Evolutionary conservation across 257 asterid species (phyloP).

Genomic region (Scutellaria baicalensis): DNA sequence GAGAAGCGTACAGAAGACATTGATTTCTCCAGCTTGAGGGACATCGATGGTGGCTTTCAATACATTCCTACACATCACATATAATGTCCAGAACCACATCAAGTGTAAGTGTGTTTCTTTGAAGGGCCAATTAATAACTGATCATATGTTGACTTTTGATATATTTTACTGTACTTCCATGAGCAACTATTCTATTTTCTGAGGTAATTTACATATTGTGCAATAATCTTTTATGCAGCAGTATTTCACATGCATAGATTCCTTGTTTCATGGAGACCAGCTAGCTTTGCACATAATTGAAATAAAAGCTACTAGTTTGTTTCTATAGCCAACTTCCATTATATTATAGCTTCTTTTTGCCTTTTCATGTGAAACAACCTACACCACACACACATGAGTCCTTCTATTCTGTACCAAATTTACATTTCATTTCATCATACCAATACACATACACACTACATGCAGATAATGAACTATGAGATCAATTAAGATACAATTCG

Average conservation of each 20-base stretch:
- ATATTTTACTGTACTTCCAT: neutral
- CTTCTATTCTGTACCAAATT: too few relatives aligned
- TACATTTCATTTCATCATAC: too few relatives aligned
- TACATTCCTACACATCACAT: constrained; percentile 68
- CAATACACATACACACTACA: too few relatives aligned
- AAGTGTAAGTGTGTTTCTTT: neutral
- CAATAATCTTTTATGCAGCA: neutral
- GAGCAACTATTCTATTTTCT: neutral
- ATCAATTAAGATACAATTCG: too few relatives aligned
- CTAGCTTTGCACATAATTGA: neutral
- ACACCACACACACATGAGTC: too few relatives aligned
- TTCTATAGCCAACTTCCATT: neutral
- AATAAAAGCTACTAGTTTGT: neutral
- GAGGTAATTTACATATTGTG: neutral
- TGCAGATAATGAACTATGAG: too few relatives aligned
- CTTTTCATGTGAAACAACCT: neutral
- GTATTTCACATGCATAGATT: constrained; percentile 22
- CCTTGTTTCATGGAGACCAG: constrained; percentile 9
- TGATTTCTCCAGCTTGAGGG: constrained; percentile 70
- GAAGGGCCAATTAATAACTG: neutral
- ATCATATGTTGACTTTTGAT: neutral
- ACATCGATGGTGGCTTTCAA: constrained; percentile 91
- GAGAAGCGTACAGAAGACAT: constrained; percentile 71
- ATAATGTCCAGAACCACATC: neutral
- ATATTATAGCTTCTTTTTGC: neutral